Percentiles rank a stretch among this genome's conserved stretches.
Evolutionary conservation across 208 protist genomes (phyloP).

Genomic region (Trypanosoma rangeli): DNA sequence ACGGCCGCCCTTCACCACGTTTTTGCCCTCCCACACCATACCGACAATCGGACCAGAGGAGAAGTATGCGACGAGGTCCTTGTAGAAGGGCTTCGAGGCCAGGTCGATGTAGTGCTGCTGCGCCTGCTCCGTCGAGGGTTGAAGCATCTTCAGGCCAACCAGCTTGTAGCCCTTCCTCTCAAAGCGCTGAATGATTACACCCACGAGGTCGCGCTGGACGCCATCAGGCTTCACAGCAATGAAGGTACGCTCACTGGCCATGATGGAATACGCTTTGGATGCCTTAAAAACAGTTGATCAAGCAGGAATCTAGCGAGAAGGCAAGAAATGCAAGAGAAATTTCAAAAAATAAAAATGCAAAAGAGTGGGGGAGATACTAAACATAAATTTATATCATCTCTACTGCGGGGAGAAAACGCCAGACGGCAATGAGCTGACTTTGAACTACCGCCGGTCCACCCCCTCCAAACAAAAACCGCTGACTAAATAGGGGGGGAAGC

Average conservation of each 20-base stretch:
- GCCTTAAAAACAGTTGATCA: not conserved
- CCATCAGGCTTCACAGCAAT: constrained; percentile 96
- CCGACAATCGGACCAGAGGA: constrained; percentile 96
- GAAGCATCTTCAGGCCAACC: constrained; percentile 93
- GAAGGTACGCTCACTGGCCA: constrained; percentile 93
- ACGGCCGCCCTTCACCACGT: constrained; percentile 93
- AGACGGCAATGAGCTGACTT: not conserved
- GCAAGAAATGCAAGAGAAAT: not conserved
- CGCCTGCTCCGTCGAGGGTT: constrained; percentile 80
- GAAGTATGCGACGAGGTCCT: constrained; percentile 93
- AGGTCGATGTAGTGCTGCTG: constrained; percentile 91
- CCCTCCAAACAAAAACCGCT: too few relatives aligned
- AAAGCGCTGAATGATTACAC: constrained; percentile 95
- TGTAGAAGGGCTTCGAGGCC: constrained; percentile 94
- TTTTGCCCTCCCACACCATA: constrained; percentile 98
- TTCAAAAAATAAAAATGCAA: constrained; percentile 17
- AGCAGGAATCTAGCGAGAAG: not conserved
- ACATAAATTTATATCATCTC: too few relatives aligned
- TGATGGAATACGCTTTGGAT: constrained; percentile 14
- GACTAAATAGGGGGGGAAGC: not conserved
- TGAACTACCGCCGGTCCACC: too few relatives aligned
- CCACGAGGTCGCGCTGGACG: constrained; percentile 93
- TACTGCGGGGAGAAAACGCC: too few relatives aligned
- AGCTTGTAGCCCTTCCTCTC: constrained; percentile 96
- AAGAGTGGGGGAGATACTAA: not conserved